Evolutionary conservation across 176 grass and related monocot genomes (phyloP), one percentile per base, ranked within the genome.

Genomic region (Bothriochloa decipiens): DNA sequence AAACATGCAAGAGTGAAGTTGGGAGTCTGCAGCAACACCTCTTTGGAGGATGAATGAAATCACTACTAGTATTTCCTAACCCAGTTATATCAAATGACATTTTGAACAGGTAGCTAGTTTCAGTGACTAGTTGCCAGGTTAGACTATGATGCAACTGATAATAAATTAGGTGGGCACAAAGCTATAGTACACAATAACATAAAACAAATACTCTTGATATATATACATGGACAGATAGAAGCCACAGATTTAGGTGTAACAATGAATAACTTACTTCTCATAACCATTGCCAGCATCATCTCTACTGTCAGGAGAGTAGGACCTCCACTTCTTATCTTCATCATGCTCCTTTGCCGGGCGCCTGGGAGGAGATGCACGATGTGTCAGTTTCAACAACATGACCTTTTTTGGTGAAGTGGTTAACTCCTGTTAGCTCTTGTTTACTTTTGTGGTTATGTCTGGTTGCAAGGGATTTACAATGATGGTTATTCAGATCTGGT

Each of bases 241-340:
- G n/a, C n/a, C n/a, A n/a, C n/a, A n/a, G n/a, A n/a, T 10, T 1
- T 16, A 72, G 23, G 28, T 22, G 61, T 81, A 65, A 11, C 28
- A 66, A 84, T 57, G 14, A 64, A 63, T 0, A 49, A n/a, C n/a
- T n/a, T 28, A 92, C 93, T 84, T 89, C 18, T 92, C 78, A 84
- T 81, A 53, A 57, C 60, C 84, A 53, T 89, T 84, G 41, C 65
- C 75, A 86, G 53, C 84, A 82, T 91, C 85, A 82, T 95, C 90
- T 45, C 25, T 83, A 72, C 58, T 63, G 39, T 25, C 81, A 13
- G 90, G 93, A 82, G 93, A 92, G 77, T 88, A 88, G 35, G 85
- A 90, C 71, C 83, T 86, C 26, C 17, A 76, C 61, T 79, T 89
- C 25, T 77, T 78, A 55, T 92, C 85, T n/a, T 81, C 93, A 76